These are phyloP conservation scores for Trypanosoma caninum DNA, from an alignment of 208 protist species.

Conservation along the genomic window DNA sequence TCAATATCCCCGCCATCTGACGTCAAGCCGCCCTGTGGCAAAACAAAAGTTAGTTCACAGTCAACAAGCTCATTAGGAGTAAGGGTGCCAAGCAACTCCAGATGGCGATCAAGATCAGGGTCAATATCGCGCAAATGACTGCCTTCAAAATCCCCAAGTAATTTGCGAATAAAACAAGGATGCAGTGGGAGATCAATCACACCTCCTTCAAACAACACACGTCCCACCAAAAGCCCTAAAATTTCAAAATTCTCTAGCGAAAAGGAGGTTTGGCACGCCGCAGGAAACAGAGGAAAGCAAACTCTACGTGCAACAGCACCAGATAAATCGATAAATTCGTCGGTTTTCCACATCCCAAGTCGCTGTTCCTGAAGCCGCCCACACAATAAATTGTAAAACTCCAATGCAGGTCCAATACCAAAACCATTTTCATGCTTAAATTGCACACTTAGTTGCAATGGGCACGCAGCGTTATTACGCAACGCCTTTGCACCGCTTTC, in stretches of 20 bases:
- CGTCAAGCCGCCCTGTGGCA: constrained; percentile 28
- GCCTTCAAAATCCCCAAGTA: constrained; percentile 35
- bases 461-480: constrained; percentile 46
- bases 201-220: constrained; percentile 50
- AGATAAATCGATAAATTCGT: constrained; percentile 27
- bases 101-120: constrained; percentile 34
- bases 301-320: constrained; percentile 7
- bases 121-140: constrained; percentile 36
- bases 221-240: constrained; percentile 63
- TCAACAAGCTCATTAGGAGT: constrained; percentile 33
- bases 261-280: constrained; percentile 25
- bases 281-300: constrained; percentile 28
- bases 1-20: constrained; percentile 8
- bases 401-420: constrained; percentile 71
- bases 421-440: constrained; percentile 79
- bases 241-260: constrained; percentile 55
- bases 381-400: constrained; percentile 71
- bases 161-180: constrained; percentile 44
- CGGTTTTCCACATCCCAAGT: constrained; percentile 50
- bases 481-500: constrained; percentile 33
- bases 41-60: constrained; percentile 53
- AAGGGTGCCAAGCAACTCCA: constrained; percentile 32
- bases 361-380: constrained; percentile 33
- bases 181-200: constrained; percentile 55
- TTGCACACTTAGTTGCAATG: constrained; percentile 58